Base-by-base conservation (phyloP, 2,329 filamentous ascomycete species). In the Aspergillus sp. region DNA sequence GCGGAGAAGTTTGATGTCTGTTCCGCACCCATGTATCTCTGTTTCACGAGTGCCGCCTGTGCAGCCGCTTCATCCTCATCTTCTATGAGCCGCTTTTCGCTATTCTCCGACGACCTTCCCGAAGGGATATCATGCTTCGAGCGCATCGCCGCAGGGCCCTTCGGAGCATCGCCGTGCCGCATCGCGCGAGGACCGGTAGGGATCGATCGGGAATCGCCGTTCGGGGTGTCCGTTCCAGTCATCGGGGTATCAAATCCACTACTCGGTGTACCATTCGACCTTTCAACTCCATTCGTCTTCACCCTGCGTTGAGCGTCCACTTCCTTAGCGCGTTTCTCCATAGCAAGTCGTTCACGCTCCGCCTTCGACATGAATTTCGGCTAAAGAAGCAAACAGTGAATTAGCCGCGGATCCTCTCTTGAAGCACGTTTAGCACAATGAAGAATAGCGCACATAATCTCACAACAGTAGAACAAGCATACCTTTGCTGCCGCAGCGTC, bases 1-100 rank as follows among this genome's bases (percentile, higher is more conserved):
- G 93, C 93, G 0, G 93, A 96, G 73, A 98, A 97, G 43, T 86
- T 96, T 4, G 91, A 93, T 67, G 95, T 96, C 56, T 91, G 87
- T 66, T 97, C 92, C 1, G 92, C 90, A 3, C 95, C 95, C 85
- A 98, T 93, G 73, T 99, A 99, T 64, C 92, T 85, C 68, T 92
- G 88, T 62, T 91, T 85, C 64, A 92, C 87, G 61, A 95, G 80
- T 30, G 89, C 86, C 9, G 89, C 89, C 72, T 96, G 92, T 9
- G 90, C 87, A 52, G 59, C 59, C 1, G 88, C 86, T 64, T 89
- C 88, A 13, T 87, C 85, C 61, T 84, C 83, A 17, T 85, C 78
- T 1, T 78, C 34, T 41, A 41, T 73, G 8, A 72, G 60, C 15
- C 77, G 77, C 69, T 83, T 84, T 25, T 79, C 76, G 4, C 69